phyloP scores from a whole-genome alignment of 352 stramenopile species.

The Globisporangium iwayamae region DNA sequence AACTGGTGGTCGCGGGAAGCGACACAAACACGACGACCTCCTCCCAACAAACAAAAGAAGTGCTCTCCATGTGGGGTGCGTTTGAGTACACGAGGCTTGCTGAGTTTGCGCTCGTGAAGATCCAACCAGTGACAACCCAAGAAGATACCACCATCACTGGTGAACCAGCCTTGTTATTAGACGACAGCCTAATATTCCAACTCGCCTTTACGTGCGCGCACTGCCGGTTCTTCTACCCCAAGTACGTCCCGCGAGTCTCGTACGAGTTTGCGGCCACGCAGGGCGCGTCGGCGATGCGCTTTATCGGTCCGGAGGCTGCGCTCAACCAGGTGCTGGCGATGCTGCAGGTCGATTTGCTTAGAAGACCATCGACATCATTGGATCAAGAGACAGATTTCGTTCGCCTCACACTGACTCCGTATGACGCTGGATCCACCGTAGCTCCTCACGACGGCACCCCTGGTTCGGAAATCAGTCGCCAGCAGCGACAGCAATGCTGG shows the following conservation, averaged over 20 bases:
- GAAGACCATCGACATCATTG: neutral
- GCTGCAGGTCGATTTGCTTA: constrained; percentile 15
- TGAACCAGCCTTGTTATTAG: neutral
- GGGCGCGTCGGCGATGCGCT: constrained; percentile 19
- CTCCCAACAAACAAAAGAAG: neutral
- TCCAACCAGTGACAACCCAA: constrained; percentile 1
- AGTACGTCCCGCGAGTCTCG: constrained; percentile 34
- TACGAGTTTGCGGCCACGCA: constrained; percentile 34
- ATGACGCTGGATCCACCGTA: neutral
- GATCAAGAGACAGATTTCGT: neutral
- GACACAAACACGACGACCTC: neutral
- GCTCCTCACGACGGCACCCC: neutral
- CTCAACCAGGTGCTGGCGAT: constrained; percentile 23
- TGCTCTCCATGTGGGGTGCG: too few relatives aligned
- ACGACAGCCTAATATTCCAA: constrained; percentile 16
- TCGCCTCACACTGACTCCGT: constrained; percentile 7
- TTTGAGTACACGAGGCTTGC: neutral
- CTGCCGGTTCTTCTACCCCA: constrained; percentile 27
- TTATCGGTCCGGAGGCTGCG: constrained; percentile 16
- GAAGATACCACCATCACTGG: neutral
- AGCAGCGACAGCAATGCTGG: constrained; percentile 2
- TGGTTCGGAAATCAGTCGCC: neutral
- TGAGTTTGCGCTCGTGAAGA: neutral
- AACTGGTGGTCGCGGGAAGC: constrained; percentile 5
- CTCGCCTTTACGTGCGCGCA: constrained; percentile 20